Evolutionary conservation across 768 basidiomycete species (phyloP), one percentile per base, ranked within the genome.

Genomic region (Lactifluus rugatus): DNA sequence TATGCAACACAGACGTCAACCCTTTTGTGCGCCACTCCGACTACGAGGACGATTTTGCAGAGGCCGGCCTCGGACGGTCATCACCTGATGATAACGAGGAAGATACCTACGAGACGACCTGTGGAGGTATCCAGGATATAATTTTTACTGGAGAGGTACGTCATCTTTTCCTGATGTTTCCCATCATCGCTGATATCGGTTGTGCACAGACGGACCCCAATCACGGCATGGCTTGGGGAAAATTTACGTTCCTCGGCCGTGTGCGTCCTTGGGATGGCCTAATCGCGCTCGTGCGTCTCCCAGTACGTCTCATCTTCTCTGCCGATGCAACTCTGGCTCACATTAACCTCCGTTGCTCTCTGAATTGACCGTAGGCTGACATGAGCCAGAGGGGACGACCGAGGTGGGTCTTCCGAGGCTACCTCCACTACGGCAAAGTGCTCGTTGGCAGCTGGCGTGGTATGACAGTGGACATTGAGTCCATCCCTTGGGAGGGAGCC

Each of bases 381-480:
- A 57, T 54, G 23, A 36, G 16, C 21, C 58, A 28, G 44, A 19
- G 42, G 45, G 63, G 62, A 28, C 41, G 64, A 51, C 56, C 60
- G 25, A 63, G 60, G 14, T 72, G 70, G 65, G 75, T 89, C 42
- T 83, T 89, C 63, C 85, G 81, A 32, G 88, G 88, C 5, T 89
- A 88, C 66, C 61, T 90, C 48, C 77, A 84, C 6, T 85, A 81
- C 0, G 79, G 78, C 9, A 70, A 78, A 57, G 85, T 78, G 56
- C 79, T 89, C 60, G 84, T 86, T 16, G 88, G 88, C 5, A 83
- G 81, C 56, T 89, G 87, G 88, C 75, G 87, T 31, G 69, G 69
- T 47, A 72, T 73, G 64, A 77, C 76, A 39, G 68, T 66, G 53
- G 73, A 66, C 57, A 78, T 79, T 45, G 72, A 74, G 3, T 67